These are phyloP conservation scores for Hypoxylon fragiforme DNA, from an alignment of 495 filamentous ascomycete genomes.

Conservation along the genomic window DNA sequence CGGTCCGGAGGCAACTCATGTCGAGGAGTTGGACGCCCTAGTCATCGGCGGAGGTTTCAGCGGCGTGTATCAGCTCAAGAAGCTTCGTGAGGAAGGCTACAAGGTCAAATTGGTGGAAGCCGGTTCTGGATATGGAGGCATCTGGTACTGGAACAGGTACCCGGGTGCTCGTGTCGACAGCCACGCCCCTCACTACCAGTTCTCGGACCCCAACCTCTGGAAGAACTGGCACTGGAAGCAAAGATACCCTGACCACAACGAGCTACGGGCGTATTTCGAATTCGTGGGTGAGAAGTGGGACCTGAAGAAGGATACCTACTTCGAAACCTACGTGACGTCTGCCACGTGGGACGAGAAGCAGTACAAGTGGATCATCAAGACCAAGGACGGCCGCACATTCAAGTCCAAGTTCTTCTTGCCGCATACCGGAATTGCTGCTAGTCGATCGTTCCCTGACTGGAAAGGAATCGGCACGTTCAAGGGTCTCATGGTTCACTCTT, in stretches of 20 bases:
- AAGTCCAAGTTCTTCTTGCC: slow-evolving; percentile 54
- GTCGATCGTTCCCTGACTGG: slow-evolving; percentile 48
- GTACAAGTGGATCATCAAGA: slow-evolving; percentile 53
- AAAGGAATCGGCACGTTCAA: slow-evolving; percentile 57
- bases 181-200: slow-evolving; percentile 55
- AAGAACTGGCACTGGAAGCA: slow-evolving; percentile 57
- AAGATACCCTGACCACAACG: slow-evolving; percentile 54
- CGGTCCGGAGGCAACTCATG: slow-evolving; percentile 3
- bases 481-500: slow-evolving; percentile 58
- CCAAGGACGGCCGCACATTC: slow-evolving; percentile 49
- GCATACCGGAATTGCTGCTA: slow-evolving; percentile 49
- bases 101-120: slow-evolving; percentile 53
- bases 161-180: slow-evolving; percentile 58
- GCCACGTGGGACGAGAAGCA: slow-evolving; percentile 48
- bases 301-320: slow-evolving; percentile 55
- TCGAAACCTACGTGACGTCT: slow-evolving; percentile 50
- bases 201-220: slow-evolving; percentile 54
- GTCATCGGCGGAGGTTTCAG: slow-evolving; percentile 59
- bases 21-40: slow-evolving; percentile 51
- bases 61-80: slow-evolving; percentile 39
- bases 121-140: slow-evolving; percentile 52
- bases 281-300: slow-evolving; percentile 55
- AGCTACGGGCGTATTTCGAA: slow-evolving; percentile 59
- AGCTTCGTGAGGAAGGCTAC: slow-evolving; percentile 34
- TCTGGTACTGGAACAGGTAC: slow-evolving; percentile 60